A percentile compares a stretch with the other conserved stretches of the same genome.
Conservation (phyloP, 805 yeast species). For the Zygoascus ofunaensis region DNA sequence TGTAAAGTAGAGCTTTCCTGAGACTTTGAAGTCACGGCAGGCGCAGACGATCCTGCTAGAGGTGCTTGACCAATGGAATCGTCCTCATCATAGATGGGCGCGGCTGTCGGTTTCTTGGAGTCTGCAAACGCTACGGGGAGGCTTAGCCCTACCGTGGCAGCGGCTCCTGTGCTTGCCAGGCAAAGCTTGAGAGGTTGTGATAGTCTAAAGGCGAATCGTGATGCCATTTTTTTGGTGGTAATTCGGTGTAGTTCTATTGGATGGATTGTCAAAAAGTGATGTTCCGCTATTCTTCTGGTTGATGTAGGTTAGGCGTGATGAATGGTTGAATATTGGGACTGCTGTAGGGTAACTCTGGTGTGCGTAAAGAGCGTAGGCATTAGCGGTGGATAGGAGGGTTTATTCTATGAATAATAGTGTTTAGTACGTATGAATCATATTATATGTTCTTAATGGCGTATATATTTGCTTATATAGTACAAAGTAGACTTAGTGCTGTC, state of each 20-base stretch:
- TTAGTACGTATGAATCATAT: too few relatives aligned
- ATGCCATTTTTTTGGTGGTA: background rate
- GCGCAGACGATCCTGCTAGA: conserved; percentile 22
- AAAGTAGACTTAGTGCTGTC: too few relatives aligned
- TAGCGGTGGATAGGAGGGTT: too few relatives aligned
- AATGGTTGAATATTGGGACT: too few relatives aligned
- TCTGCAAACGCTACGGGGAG: conserved; percentile 15
- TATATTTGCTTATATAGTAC: too few relatives aligned
- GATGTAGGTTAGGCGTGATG: too few relatives aligned
- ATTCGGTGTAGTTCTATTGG: too few relatives aligned
- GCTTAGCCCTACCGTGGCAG: background rate
- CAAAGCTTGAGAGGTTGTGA: background rate
- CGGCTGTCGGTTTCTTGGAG: conserved; percentile 12
- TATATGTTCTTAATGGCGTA: too few relatives aligned
- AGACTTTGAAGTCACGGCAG: conserved; percentile 10
- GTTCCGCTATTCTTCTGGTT: too few relatives aligned
- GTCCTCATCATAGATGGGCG: conserved; percentile 26
- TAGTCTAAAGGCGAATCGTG: background rate
- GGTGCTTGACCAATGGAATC: conserved; percentile 16
- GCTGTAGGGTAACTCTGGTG: background rate
- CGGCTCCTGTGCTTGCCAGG: background rate
- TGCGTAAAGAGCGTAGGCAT: too few relatives aligned
- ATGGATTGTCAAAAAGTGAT: too few relatives aligned
- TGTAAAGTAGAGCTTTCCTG: conserved; percentile 12
- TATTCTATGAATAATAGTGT: too few relatives aligned